Evolutionary conservation across 768 basidiomycete species (phyloP), one percentile per base, ranked within the genome.

Genomic region (Hericium coralloides): DNA sequence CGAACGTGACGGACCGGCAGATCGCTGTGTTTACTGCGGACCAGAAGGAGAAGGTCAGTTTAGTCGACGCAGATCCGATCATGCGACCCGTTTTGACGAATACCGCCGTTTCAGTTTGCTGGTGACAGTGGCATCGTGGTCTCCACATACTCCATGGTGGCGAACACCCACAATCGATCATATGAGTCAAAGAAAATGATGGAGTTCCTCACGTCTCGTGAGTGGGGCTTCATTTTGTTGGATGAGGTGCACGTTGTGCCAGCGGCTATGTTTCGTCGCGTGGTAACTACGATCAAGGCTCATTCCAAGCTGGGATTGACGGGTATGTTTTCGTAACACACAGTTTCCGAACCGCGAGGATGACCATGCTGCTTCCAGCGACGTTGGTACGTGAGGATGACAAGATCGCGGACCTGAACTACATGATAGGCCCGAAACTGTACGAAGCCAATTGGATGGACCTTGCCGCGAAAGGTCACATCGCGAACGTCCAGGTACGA

Each of bases 361-460:
- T 45, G 22, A 26, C 8, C 20, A 17, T 7, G 51, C 45, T 50
- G 52, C 10, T 45, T 52, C 18, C 66, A 95, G 97, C 97, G 3
- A 99, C 97, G 2, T 85, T 99, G 43, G 97, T 99, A 23, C 89
- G 97, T 58, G 97, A 99, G 72, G 97, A 99, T 67, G 97, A 99
- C 70, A 98, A 98, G 75, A 98, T 99, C 66, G 87, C 89, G 15
- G 97, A 99, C 72, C 76, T 99, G 56, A 98, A 98, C 68, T 99
- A 98, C 67, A 91, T 98, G 86, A 98, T 99, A 69, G 97, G 97
- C 7, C 97, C 97, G 10, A 99, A 99, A 72, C 79, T 99, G 31
- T 99, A 99, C 68, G 97, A 99, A 73, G 97, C 97, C 4, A 99
- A 99, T 69, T 99, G 97, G 97, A 98, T 99, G 95, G 97, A 99